phyloP scores from a whole-genome alignment of 371 early-diverging fungal genomes.

The Amoeboaphelidium protococcarum region DNA sequence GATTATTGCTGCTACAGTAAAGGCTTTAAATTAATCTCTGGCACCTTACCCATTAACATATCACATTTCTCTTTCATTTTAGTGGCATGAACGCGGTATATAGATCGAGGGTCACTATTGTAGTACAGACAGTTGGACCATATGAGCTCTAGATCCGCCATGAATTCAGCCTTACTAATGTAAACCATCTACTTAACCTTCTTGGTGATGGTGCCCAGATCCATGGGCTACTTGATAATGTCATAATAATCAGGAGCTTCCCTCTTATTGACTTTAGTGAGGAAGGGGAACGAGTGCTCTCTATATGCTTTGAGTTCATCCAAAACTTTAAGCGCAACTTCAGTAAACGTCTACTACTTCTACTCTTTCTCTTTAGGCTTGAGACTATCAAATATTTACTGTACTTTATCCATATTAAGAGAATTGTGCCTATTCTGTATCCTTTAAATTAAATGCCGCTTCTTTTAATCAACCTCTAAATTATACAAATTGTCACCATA shows the following conservation, averaged over 20 bases:
- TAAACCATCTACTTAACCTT: slow-evolving; percentile 43
- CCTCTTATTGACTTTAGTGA: slow-evolving; percentile 62
- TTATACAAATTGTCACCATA: too few relatives aligned
- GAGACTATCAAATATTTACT: too few relatives aligned
- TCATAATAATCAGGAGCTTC: slow-evolving; percentile 91
- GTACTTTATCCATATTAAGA: too few relatives aligned
- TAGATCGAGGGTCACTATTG: slow-evolving; percentile 42
- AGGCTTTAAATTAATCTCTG: too few relatives aligned
- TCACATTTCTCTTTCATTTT: slow-evolving; percentile 49
- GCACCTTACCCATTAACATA: slow-evolving; percentile 41
- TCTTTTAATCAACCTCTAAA: too few relatives aligned
- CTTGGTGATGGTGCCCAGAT: slow-evolving; percentile 57
- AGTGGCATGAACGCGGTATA: slow-evolving; percentile 54
- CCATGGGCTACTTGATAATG: slow-evolving; percentile 76
- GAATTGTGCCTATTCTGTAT: too few relatives aligned
- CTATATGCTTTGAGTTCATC: slow-evolving; percentile 33
- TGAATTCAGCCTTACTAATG: slow-evolving; percentile 44
- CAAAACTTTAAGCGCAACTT: slow-evolving; percentile 77
- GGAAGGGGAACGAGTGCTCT: slow-evolving; percentile 64
- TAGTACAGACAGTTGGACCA: slow-evolving; percentile 56
- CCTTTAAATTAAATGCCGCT: too few relatives aligned
- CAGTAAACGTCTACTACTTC: too few relatives aligned
- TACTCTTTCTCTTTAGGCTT: too few relatives aligned
- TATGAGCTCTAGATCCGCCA: slow-evolving; percentile 46
- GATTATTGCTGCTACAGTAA: too few relatives aligned